Base-by-base conservation (phyloP, 2,329 filamentous ascomycete genomes). In the Xylaria sp. region DNA sequence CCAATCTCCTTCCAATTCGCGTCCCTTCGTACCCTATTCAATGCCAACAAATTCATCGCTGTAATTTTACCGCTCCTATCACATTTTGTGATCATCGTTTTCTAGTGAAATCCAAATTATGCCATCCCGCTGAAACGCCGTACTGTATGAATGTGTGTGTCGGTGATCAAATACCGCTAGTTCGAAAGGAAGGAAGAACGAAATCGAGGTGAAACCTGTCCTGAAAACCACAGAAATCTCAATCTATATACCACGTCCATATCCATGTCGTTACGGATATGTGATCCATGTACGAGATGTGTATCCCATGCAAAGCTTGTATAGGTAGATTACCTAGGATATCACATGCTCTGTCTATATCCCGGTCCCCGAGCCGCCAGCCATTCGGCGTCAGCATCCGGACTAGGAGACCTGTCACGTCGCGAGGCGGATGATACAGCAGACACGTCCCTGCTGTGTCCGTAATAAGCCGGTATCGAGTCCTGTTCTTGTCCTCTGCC, bases 321-420 rank as follows among this genome's bases (percentile, higher is more conserved):
- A 5, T 23, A 1, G 51, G 23, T 23, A 23, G 23, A 23, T 23
- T 28, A 51, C 40, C 13, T 5, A 3, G 15, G 58, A 17, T 13
- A 28, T 69, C 48, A 72, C 23, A 70, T 38, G 51, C 71, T 71
- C 62, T 72, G 69, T 48, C 71, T 49, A 17, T 68, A 72, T 23
- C 64, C 65, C 33, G 71, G 71, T 1, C 71, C 71, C 3, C 65
- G 64, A 17, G 54, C 23, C 1, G 46, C 64, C 2, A 57, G 40
- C 66, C 63, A 65, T 4, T 67, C 62, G 10, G 46, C 48, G n/a
- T 67, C 67, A 9, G 28, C 11, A 33, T 64, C 65, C 28, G 57
- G 57, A 56, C 53, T 59, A 2, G 68, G 56, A 33, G 66, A 63
- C 7, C 53, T 26, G 11, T 49, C 13, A 4, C 54, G 42, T n/a